Evolutionary conservation across 148 eudicot species (phyloP), one percentile per base, ranked within the genome.

Genomic region (Polygonum aviculare): DNA sequence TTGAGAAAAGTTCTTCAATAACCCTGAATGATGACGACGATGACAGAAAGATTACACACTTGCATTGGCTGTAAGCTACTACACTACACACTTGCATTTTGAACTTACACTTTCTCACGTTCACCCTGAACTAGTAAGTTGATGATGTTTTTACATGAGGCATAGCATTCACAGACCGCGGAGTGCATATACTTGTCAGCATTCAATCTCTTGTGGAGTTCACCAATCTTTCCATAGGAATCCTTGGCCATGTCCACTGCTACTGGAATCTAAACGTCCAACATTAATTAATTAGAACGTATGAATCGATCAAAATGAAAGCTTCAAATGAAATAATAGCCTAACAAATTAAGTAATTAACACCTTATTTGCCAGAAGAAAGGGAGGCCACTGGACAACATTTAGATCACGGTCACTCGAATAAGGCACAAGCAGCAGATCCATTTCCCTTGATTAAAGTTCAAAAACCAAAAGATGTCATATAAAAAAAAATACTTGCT

Each of bases 171-270:
- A 44, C 79, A 81, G 49, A 87, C 85, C 55, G 93, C 90, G 79
- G 78, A 81, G 40, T 51, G 76, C 93, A 87, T 89, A 49, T 87
- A 89, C 57, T 10, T 55, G 76, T 89, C 93, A 52, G 78, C 59
- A 12, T 74, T 57, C 81, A 89, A 73, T 79, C 88, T 81, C 69
- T 89, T 89, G 72, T 80, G 83, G 41, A 89, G 85, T 76, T 87
- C 93, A 71, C 76, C 78, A 67, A 84, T 88, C 78, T 80, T 89
- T 41, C 83, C 85, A 50, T 77, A 81, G 84, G 87, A 83, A 81
- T 87, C 88, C 79, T 84, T 85, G 22, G 93, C 93, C 93, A 89
- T 89, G 81, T 89, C 89, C 75, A 87, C 76, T 70, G 93, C 93
- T 82, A 89, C 82, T 15, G 93, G 93, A 79, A 89, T 85, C 93